A percentile compares a stretch with the other conserved stretches of the same genome.
phyloP scores from a whole-genome alignment of 345 rosid species.

The Laguncularia racemosa region DNA sequence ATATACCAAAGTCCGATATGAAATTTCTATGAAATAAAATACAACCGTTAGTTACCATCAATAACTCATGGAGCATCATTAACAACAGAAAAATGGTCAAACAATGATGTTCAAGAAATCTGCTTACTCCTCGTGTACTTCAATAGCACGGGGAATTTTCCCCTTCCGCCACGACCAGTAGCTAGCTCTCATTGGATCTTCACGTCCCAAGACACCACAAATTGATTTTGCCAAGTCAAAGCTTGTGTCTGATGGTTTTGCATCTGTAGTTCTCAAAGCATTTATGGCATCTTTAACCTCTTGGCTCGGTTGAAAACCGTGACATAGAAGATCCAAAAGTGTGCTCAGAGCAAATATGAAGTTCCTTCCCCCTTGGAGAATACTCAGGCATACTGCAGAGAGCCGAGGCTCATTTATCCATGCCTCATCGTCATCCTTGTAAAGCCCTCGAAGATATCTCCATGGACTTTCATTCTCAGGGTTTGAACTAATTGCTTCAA shows the following conservation, averaged over 20 bases:
- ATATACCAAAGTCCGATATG: too few relatives aligned
- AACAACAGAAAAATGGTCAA: too few relatives aligned
- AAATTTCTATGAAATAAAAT: too few relatives aligned
- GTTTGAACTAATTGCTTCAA: slow-evolving; percentile 42
- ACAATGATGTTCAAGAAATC: too few relatives aligned
- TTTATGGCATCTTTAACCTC: slow-evolving; percentile 48
- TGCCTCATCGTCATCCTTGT: slow-evolving; percentile 38
- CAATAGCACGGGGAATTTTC: slow-evolving; percentile 19
- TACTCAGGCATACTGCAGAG: slow-evolving; percentile 53
- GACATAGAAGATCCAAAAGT: slow-evolving; percentile 70
- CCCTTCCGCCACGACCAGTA: slow-evolving; percentile 80
- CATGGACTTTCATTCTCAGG: slow-evolving; percentile 88
- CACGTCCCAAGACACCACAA: slow-evolving; percentile 49
- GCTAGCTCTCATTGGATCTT: slow-evolving; percentile 64
- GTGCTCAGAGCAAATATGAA: slow-evolving; percentile 58
- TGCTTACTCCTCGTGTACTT: too few relatives aligned
- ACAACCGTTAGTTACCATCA: too few relatives aligned
- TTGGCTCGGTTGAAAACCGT: slow-evolving; percentile 51
- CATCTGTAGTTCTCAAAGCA: slow-evolving; percentile 35
- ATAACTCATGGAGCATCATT: too few relatives aligned
- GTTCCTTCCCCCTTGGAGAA: slow-evolving; percentile 38
- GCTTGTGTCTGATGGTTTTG: slow-evolving; percentile 27
- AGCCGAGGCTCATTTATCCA: slow-evolving; percentile 53
- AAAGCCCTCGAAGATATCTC: slow-evolving; percentile 82
- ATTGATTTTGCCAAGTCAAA: slow-evolving; percentile 37